Conservation (phyloP, 2,329 filamentous ascomycete species). For the Stagonosporopsis chrysanthemi region DNA sequence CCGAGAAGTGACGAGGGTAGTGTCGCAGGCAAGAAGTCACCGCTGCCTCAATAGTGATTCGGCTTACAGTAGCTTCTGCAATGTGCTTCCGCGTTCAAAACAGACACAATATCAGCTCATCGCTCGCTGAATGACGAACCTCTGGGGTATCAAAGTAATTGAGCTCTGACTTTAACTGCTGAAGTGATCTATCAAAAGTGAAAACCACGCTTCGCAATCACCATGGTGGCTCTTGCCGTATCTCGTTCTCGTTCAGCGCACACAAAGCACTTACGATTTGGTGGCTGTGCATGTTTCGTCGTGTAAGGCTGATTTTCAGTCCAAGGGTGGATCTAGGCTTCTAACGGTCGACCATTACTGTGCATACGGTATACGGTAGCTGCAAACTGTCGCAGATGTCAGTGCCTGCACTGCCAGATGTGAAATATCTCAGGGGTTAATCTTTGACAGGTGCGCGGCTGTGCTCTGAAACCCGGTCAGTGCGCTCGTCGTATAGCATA, state of each 20-base stretch:
- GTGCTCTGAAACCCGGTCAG: constrained; percentile 12
- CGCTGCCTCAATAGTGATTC: neutral
- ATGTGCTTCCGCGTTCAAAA: neutral
- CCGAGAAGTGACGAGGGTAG: neutral
- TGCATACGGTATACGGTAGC: constrained; percentile 9
- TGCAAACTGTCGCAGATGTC: neutral
- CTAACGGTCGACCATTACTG: neutral
- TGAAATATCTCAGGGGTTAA: neutral
- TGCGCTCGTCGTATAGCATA: constrained; percentile 18
- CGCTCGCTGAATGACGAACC: neutral
- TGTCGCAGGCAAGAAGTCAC: neutral
- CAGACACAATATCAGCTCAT: neutral
- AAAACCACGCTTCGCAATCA: neutral
- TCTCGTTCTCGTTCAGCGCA: neutral
- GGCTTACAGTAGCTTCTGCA: neutral
- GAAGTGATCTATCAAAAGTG: neutral
- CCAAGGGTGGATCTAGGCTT: neutral
- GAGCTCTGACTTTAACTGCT: neutral
- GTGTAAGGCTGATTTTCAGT: neutral
- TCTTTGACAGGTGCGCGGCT: constrained; percentile 12
- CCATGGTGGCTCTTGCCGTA: neutral
- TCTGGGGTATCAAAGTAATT: neutral
- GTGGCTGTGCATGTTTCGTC: neutral
- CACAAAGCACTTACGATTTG: neutral
- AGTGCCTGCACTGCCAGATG: neutral